These are phyloP conservation scores for Blastocystis sp. DNA, from an alignment of 352 stramenopile species.

Conservation along the genomic window DNA sequence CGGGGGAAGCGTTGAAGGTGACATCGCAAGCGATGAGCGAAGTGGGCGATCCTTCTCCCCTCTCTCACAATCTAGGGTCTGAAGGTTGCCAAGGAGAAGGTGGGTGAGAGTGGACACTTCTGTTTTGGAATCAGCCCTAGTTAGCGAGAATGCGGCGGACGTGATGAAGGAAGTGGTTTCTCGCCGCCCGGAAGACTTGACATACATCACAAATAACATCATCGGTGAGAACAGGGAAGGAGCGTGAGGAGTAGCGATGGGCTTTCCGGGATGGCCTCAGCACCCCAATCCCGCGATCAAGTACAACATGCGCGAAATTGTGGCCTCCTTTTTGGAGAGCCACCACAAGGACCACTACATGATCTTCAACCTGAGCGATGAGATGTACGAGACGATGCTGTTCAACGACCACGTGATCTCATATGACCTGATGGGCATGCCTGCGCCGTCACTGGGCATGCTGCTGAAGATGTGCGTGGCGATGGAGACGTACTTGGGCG, in stretches of 20 bases:
- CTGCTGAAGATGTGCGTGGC: slow-evolving; percentile 64
- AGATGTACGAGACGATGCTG: slow-evolving; percentile 53
- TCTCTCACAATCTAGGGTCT: slow-evolving; percentile 39
- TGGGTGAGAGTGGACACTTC: slow-evolving; percentile 29
- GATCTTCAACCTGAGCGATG: slow-evolving; percentile 69
- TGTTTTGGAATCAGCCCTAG: not conserved
- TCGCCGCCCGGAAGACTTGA: slow-evolving; percentile 52
- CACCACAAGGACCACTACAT: slow-evolving; percentile 67
- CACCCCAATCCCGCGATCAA: slow-evolving; percentile 29
- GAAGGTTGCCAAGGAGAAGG: slow-evolving; percentile 62
- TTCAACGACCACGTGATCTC: slow-evolving; percentile 56
- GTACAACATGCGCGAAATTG: slow-evolving; percentile 56
- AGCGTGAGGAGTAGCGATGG: slow-evolving; percentile 50
- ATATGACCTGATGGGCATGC: slow-evolving; percentile 60
- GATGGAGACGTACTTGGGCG: slow-evolving; percentile 44
- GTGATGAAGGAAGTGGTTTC: slow-evolving; percentile 66
- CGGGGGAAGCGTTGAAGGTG: slow-evolving; percentile 30
- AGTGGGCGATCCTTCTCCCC: not conserved
- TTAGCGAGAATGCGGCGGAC: slow-evolving; percentile 52
- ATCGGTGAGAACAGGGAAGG: slow-evolving; percentile 11
- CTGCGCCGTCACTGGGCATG: slow-evolving; percentile 57
- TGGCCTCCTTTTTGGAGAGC: slow-evolving; percentile 52
- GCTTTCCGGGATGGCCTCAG: slow-evolving; percentile 65
- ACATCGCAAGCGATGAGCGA: slow-evolving; percentile 22
- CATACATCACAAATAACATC: slow-evolving; percentile 62